Evolutionary conservation across 2,329 filamentous ascomycete genomes (phyloP).

Genomic region (Amesomyces nigricolor): DNA sequence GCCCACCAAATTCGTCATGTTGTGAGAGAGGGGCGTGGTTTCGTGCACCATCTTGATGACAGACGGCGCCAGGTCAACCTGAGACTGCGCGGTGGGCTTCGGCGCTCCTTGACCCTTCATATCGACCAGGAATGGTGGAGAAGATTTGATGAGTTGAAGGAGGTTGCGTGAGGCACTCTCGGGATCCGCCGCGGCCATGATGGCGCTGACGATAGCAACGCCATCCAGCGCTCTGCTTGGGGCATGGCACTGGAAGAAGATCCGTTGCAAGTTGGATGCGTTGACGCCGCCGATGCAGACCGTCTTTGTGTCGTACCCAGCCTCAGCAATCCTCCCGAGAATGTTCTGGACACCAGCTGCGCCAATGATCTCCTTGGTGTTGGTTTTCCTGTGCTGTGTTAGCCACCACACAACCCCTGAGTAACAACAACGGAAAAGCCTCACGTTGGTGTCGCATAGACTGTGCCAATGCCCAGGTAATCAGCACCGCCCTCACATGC

Average conservation of each 20-base stretch:
- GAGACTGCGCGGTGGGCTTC: constrained; percentile 10
- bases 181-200: constrained; percentile 68
- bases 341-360: constrained; percentile 64
- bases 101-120: constrained; percentile 10
- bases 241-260: constrained; percentile 62
- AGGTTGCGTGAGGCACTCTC: constrained; percentile 57
- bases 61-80: constrained; percentile 31
- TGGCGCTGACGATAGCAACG: constrained; percentile 83
- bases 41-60: constrained; percentile 57
- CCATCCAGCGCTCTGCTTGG: constrained; percentile 63
- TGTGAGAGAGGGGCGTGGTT: constrained; percentile 73
- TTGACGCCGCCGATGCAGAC: constrained; percentile 92
- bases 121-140: constrained; percentile 29
- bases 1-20: constrained; percentile 84
- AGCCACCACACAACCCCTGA: not conserved
- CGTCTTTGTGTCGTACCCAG: constrained; percentile 46
- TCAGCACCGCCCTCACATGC: constrained; percentile 75
- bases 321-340: constrained; percentile 52
- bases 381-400: constrained; percentile 55
- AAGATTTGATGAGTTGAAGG: constrained; percentile 45
- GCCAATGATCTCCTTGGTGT: constrained; percentile 78
- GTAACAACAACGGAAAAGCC: constrained; percentile 15
- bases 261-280: constrained; percentile 63
- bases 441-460: constrained; percentile 75
- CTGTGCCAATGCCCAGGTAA: constrained; percentile 86